Percentiles rank a stretch among this genome's conserved stretches.
Conservation (phyloP, 108 stramenopile species). For the Discostella stelligeroides region DNA sequence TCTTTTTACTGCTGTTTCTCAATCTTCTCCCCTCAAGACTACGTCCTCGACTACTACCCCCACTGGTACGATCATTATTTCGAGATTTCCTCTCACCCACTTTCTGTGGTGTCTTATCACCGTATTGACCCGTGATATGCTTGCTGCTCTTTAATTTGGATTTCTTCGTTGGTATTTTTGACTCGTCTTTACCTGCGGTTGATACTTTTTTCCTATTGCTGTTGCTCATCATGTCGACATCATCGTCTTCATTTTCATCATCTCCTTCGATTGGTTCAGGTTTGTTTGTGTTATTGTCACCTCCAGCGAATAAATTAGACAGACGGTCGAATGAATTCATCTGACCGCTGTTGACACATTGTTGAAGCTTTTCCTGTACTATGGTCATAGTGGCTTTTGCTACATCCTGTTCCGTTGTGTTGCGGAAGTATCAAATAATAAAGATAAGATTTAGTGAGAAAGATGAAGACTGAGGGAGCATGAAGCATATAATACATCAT, state of each 20-base stretch:
- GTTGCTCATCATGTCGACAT: slow-evolving; percentile 28
- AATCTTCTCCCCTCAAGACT: slow-evolving; percentile 10
- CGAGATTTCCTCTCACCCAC: slow-evolving; percentile 29
- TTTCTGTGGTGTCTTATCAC: slow-evolving; percentile 36
- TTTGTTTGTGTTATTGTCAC: slow-evolving; percentile 10
- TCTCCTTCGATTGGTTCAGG: slow-evolving; percentile 3
- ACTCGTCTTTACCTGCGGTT: slow-evolving; percentile 27
- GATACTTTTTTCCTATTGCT: background rate
- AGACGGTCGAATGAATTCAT: slow-evolving; percentile 71
- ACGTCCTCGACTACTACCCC: slow-evolving; percentile 17
- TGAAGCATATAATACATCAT: slow-evolving; percentile 1
- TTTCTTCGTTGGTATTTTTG: slow-evolving; percentile 48
- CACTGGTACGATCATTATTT: slow-evolving; percentile 5
- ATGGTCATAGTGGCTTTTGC: slow-evolving; percentile 64
- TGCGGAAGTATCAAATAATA: too few species aligned
- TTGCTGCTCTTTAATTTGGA: slow-evolving; percentile 8
- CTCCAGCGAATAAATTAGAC: slow-evolving; percentile 57
- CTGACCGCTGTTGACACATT: slow-evolving; percentile 44
- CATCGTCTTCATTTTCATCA: slow-evolving; percentile 16
- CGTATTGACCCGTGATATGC: slow-evolving; percentile 28
- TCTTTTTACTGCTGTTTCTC: slow-evolving; percentile 48
- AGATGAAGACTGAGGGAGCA: background rate
- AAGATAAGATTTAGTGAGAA: too few species aligned
- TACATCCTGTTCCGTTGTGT: slow-evolving; percentile 44
- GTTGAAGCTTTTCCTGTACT: slow-evolving; percentile 64